Conservation (phyloP, 2,329 filamentous ascomycete genomes). For the Reticulascus tulasneorum region DNA sequence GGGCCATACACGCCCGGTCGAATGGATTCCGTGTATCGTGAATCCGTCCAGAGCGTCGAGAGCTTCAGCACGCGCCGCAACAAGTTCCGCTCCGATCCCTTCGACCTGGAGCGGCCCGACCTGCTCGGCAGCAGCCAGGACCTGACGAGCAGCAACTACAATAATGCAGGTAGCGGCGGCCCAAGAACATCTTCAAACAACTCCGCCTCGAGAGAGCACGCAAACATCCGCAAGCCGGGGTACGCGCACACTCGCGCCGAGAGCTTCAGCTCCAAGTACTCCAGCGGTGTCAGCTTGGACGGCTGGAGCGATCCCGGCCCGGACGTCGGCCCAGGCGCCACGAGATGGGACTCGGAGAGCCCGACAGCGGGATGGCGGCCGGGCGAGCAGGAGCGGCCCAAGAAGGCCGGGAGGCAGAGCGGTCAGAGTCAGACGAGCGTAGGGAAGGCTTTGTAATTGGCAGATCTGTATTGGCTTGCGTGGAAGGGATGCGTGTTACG, state of each 20-base stretch:
- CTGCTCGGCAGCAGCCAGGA: slow-evolving; percentile 31
- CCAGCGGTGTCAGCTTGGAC: slow-evolving; percentile 43
- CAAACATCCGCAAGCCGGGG: slow-evolving; percentile 19
- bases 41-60: slow-evolving; percentile 32
- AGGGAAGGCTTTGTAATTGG: slow-evolving; percentile 12
- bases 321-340: slow-evolving; percentile 40
- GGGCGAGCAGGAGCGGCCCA: slow-evolving; percentile 8
- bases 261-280: slow-evolving; percentile 44
- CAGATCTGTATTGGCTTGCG: neutral
- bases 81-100: slow-evolving; percentile 61
- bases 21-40: slow-evolving; percentile 37
- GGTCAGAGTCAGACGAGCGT: slow-evolving; percentile 13
- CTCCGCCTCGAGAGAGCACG: slow-evolving; percentile 5
- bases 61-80: slow-evolving; percentile 45
- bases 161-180: slow-evolving; percentile 16
- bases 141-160: slow-evolving; percentile 24
- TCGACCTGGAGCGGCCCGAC: slow-evolving; percentile 57
- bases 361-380: slow-evolving; percentile 15
- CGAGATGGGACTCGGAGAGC: slow-evolving; percentile 22
- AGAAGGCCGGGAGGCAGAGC: slow-evolving; percentile 6
- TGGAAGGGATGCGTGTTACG: neutral
- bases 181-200: slow-evolving; percentile 10
- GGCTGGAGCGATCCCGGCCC: slow-evolving; percentile 53
- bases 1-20: slow-evolving; percentile 17
- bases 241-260: slow-evolving; percentile 29